Percentiles rank a stretch among this genome's conserved stretches.
Evolutionary conservation across 768 basidiomycete genomes (phyloP).

Genomic region (Tulasnella sp.): DNA sequence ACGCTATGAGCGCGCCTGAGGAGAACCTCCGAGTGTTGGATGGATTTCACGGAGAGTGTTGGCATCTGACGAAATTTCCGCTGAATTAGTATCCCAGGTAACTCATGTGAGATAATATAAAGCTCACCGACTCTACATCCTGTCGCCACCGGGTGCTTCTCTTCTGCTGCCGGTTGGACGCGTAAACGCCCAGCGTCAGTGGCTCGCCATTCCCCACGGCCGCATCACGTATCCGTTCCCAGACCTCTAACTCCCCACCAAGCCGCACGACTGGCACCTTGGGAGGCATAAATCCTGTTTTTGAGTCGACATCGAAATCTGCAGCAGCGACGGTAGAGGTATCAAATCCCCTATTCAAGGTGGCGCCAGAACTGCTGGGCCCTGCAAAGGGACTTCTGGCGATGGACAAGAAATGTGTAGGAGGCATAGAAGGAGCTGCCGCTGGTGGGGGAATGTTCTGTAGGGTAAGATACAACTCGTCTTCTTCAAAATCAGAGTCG

Average conservation of each 20-base stretch:
- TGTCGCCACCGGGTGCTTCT: constrained; percentile 59
- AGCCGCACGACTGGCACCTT: constrained; percentile 55
- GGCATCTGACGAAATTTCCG: constrained; percentile 45
- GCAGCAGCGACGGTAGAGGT: constrained; percentile 63
- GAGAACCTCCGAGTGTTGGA: constrained; percentile 45
- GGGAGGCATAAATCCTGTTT: constrained; percentile 87
- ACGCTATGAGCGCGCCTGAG: constrained; percentile 83
- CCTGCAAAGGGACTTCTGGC: constrained; percentile 6
- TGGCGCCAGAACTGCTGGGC: not conserved
- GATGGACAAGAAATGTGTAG: constrained; percentile 15
- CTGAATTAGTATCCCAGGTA: constrained; percentile 13
- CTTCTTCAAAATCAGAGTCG: too few relatives aligned
- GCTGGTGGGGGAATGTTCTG: too few relatives aligned
- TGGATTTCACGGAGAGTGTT: constrained; percentile 42
- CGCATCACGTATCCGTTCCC: constrained; percentile 52
- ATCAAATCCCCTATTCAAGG: constrained; percentile 28
- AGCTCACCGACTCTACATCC: constrained; percentile 49
- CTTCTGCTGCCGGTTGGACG: constrained; percentile 36
- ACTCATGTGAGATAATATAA: not conserved
- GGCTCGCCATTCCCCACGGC: constrained; percentile 33
- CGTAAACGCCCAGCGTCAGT: constrained; percentile 35
- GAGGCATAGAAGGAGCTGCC: not conserved
- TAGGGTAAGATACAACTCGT: too few relatives aligned
- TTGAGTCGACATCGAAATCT: constrained; percentile 86
- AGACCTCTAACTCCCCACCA: constrained; percentile 50